Evolutionary conservation across 768 basidiomycete genomes (phyloP), one percentile per base, ranked within the genome.

Genomic region (Mycena vulgaris): DNA sequence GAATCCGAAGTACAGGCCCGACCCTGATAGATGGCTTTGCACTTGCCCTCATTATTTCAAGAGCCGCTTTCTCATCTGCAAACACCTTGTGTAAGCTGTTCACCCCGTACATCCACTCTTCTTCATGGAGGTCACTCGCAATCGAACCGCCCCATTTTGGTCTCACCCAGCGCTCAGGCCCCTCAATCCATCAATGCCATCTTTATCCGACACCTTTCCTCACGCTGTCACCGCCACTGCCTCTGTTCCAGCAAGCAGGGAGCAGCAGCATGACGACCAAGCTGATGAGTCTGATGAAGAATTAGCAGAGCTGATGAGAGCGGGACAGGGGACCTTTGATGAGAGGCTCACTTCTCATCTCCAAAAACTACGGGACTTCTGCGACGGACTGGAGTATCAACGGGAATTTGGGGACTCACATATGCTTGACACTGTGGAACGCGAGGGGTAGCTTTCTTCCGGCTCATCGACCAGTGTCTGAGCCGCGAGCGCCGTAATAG

Each of bases 61-160:
- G 45, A 74, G 72, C 55, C 55, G 60, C 9, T 76, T 76, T 25
- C 57, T 76, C 27, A 2, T 75, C 11, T 75, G 75, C 33, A 76
- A 76, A 35, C 75, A 75, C 35, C 72, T 76, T 4, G 63, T 76
- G 1, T 72, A 75, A 60, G 33, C 7, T 21, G 60, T 67, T 2
- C 53, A 75, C 17, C 65, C 61, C 1, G 71, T 75, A 23, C 27
- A 37, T 17, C 69, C 72, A 9, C 5, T 33, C 9, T 76, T 76
- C 42, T 76, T 74, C 56, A 63, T 74, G 6, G 61, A 76, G 51
- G 75, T 70, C 0, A 37, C 27, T 30, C 28, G 61, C 5, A 62
- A 75, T 28, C 39, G 71, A 13, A 72, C 67, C 1, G 61, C 53
- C 17, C 76, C 70, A 0, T 76, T 76, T 51, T 76, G 75, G 73